phyloP scores from a whole-genome alignment of 495 filamentous ascomycete species.

The Penicillium coffeae region DNA sequence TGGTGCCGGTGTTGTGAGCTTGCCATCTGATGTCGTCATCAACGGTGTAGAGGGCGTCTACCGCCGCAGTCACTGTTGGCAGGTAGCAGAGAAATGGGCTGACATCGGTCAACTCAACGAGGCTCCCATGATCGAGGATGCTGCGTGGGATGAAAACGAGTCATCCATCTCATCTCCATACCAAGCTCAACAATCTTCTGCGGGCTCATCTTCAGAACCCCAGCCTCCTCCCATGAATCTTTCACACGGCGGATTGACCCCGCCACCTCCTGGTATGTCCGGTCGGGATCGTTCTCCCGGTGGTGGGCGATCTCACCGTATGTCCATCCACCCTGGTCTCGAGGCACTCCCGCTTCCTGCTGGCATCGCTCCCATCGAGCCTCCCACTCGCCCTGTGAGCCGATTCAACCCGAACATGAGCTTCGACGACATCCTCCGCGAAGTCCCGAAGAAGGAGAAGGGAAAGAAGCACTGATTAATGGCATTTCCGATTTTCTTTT shows the following conservation, averaged over 20 bases:
- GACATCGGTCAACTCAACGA: conserved; percentile 37
- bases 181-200: conserved; percentile 41
- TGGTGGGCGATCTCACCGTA: conserved; percentile 31
- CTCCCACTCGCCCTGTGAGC: conserved; percentile 34
- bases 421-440: conserved; percentile 50
- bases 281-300: conserved; percentile 45
- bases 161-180: conserved; percentile 45
- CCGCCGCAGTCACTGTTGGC: conserved; percentile 88
- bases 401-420: conserved; percentile 50
- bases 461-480: conserved; percentile 34
- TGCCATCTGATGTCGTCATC: conserved; percentile 79
- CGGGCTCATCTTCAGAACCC: conserved; percentile 34
- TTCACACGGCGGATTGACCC: conserved; percentile 25
- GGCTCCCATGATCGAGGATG: conserved; percentile 37
- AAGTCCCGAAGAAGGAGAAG: conserved; percentile 40
- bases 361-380: conserved; percentile 46
- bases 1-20: conserved; percentile 64
- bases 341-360: conserved; percentile 50
- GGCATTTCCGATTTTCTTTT: not conserved
- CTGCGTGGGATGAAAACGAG: conserved; percentile 34
- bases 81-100: conserved; percentile 72
- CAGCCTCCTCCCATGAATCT: conserved; percentile 24
- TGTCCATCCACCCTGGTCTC: conserved; percentile 46
- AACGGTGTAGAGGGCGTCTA: conserved; percentile 89
- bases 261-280: conserved; percentile 37